Conservation (phyloP, 1,284 basidiomycete genomes). For the Marasmius fiardii region DNA sequence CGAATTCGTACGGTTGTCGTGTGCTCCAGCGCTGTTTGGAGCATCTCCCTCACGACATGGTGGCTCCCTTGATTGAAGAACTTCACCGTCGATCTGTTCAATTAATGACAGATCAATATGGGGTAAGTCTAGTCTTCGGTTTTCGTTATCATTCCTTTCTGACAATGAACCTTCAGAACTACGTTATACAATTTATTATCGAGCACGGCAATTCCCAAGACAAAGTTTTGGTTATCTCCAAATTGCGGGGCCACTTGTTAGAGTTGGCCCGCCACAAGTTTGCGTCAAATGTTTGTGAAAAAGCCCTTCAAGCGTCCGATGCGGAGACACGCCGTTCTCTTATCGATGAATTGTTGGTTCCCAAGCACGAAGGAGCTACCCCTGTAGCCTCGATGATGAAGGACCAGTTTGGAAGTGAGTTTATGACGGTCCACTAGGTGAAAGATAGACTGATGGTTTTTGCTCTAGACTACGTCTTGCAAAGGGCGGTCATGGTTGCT, state of each 20-base stretch:
- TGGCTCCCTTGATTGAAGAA: constrained; percentile 80
- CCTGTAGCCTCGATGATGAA: constrained; percentile 82
- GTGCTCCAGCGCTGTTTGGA: constrained; percentile 95
- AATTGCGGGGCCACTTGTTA: constrained; percentile 78
- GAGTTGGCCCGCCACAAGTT: constrained; percentile 90
- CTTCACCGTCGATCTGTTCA: constrained; percentile 69
- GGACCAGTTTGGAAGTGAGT: constrained; percentile 86
- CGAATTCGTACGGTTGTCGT: constrained; percentile 93
- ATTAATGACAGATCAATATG: constrained; percentile 87
- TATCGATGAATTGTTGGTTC: constrained; percentile 78
- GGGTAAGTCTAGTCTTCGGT: constrained; percentile 47
- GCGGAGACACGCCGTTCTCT: constrained; percentile 61
- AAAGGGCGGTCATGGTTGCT: constrained; percentile 69
- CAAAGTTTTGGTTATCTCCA: constrained; percentile 62
- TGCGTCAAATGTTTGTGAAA: constrained; percentile 96
- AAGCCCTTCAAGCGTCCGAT: constrained; percentile 74
- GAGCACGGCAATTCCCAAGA: constrained; percentile 77
- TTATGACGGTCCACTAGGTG: neutral
- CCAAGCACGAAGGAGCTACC: constrained; percentile 58
- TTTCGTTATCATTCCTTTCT: neutral
- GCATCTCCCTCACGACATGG: constrained; percentile 69
- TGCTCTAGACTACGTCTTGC: constrained; percentile 73
- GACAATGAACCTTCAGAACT: constrained; percentile 60
- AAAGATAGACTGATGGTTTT: constrained; percentile 3
- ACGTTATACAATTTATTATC: constrained; percentile 93